Percentiles rank a stretch among this genome's conserved stretches.
phyloP scores from a whole-genome alignment of 768 basidiomycete species.

The Pholiota conissans region DNA sequence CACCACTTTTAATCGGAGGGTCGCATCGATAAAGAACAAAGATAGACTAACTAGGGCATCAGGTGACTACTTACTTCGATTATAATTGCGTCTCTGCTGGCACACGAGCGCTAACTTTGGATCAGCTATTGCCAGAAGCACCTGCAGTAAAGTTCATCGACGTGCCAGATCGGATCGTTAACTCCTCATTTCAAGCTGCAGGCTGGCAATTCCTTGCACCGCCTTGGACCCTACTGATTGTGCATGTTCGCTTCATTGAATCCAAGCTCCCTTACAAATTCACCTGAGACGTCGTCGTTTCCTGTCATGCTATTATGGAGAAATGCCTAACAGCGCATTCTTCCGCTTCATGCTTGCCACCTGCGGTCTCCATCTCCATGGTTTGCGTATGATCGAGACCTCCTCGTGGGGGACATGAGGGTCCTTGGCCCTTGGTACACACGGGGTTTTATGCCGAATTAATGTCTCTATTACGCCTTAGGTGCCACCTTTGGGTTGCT shows the following conservation, averaged over 20 bases:
- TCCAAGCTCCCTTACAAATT: background rate
- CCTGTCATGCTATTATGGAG: background rate
- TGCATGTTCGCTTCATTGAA: background rate
- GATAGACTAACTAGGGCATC: background rate
- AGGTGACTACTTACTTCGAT: background rate
- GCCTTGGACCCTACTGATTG: background rate
- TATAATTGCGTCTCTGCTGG: background rate
- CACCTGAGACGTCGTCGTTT: background rate
- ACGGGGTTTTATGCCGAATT: background rate
- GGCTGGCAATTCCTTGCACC: background rate
- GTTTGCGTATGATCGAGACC: background rate
- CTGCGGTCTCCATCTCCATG: background rate
- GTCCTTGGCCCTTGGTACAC: background rate
- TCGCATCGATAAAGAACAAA: background rate
- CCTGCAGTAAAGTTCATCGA: no score
- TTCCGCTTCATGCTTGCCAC: background rate
- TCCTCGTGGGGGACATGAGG: constrained; percentile 2
- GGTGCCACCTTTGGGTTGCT: background rate
- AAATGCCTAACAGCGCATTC: background rate
- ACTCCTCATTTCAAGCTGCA: no score
- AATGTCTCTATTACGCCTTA: background rate
- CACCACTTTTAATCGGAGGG: no score
- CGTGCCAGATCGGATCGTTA: no score
- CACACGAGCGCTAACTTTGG: no score
- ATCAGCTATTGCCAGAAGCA: no score